Percentiles rank a stretch among this genome's conserved stretches.
Evolutionary conservation across 31 red algal species (phyloP).

Genomic region (Odonthalia washingtoniensis): DNA sequence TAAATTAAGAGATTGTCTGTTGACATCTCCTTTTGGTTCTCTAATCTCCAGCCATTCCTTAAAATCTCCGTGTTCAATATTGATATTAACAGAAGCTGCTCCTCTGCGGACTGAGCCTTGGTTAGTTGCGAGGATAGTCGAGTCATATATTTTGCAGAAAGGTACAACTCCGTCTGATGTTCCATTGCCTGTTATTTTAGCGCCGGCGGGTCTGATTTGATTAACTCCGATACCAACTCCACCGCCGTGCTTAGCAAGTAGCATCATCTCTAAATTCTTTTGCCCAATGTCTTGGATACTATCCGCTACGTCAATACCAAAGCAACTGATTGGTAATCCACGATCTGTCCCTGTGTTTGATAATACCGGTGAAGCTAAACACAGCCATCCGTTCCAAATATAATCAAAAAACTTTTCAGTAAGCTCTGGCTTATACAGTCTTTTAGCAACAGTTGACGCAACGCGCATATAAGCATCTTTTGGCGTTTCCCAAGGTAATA

Average conservation of each 20-base stretch:
- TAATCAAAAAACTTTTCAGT: background rate
- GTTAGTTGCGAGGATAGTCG: background rate
- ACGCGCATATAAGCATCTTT: background rate
- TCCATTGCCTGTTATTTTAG: background rate
- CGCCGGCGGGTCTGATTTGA: background rate
- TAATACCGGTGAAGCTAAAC: conserved; percentile 13
- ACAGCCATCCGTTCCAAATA: background rate
- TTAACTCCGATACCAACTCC: background rate
- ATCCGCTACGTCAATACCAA: background rate
- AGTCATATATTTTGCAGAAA: background rate
- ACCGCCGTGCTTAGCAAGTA: background rate
- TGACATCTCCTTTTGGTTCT: background rate
- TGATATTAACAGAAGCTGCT: background rate
- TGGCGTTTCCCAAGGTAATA: background rate
- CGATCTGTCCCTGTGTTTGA: background rate
- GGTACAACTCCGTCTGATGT: background rate
- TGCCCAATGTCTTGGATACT: background rate
- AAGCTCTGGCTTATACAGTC: background rate
- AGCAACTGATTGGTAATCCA: background rate
- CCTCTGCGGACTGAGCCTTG: conserved; percentile 10
- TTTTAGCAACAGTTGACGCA: background rate
- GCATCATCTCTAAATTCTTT: background rate
- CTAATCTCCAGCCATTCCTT: background rate
- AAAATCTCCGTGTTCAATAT: background rate
- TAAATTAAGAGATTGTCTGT: background rate